Evolutionary conservation across 2,329 filamentous ascomycete genomes (phyloP).

Genomic region (Cordyceps farinosa): DNA sequence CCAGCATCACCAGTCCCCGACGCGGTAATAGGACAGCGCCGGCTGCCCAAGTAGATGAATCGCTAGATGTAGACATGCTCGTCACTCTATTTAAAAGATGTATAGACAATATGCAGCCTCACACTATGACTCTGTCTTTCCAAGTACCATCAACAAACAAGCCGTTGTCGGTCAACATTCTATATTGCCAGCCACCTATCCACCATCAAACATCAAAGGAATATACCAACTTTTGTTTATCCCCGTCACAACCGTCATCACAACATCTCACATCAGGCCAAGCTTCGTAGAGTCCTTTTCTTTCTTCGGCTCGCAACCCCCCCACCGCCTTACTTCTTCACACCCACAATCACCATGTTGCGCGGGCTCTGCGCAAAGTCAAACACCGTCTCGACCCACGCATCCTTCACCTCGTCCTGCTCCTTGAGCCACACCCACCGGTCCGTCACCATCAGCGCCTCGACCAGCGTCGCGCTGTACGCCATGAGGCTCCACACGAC

Average conservation of each 20-base stretch:
- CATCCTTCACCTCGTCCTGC: conserved; percentile 65
- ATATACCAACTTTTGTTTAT: too few relatives aligned
- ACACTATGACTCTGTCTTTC: too few relatives aligned
- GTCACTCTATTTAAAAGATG: too few relatives aligned
- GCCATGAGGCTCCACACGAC: conserved; percentile 95
- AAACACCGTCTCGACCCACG: conserved; percentile 93
- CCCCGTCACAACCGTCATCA: too few relatives aligned
- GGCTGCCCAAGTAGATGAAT: too few relatives aligned
- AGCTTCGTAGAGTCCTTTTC: too few relatives aligned
- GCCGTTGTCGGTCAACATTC: neutral
- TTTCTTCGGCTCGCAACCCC: too few relatives aligned
- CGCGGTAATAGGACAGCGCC: too few relatives aligned
- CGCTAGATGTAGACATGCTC: too few relatives aligned
- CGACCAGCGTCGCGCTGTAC: conserved; percentile 83
- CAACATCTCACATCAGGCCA: too few relatives aligned
- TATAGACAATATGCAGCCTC: too few relatives aligned
- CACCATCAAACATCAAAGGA: neutral
- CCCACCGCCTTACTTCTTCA: conserved; percentile 56
- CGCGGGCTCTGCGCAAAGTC: conserved; percentile 81
- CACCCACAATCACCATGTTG: conserved; percentile 88
- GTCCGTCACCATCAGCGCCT: conserved; percentile 87
- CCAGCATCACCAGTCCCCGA: too few relatives aligned
- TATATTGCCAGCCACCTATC: neutral
- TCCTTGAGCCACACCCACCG: conserved; percentile 84
- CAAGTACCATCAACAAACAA: neutral